Percentiles rank a stretch among this genome's conserved stretches.
phyloP scores from a whole-genome alignment of 129 eudicot genomes.

The Lactuca sativa region DNA sequence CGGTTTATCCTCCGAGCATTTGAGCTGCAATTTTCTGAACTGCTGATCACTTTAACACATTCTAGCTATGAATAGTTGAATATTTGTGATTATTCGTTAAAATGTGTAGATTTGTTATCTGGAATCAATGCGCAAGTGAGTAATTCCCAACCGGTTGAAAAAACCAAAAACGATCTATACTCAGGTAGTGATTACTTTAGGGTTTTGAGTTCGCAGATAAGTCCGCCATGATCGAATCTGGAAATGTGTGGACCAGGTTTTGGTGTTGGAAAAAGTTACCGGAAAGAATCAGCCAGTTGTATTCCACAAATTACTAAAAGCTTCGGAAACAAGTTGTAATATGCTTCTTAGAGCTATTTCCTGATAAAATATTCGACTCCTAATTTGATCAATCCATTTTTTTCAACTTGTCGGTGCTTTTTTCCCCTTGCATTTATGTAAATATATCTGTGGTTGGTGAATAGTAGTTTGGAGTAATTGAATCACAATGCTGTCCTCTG shows the following conservation, averaged over 20 bases:
- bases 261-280: slow-evolving; percentile 18
- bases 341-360: not conserved
- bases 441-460: slow-evolving; percentile 30
- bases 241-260: slow-evolving; percentile 16
- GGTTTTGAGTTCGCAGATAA: slow-evolving; percentile 16
- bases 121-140: slow-evolving; percentile 17
- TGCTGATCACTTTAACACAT: slow-evolving; percentile 8
- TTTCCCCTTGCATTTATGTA: slow-evolving; percentile 13
- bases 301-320: slow-evolving; percentile 11
- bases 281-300: slow-evolving; percentile 17
- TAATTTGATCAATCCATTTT: not conserved
- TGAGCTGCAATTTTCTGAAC: slow-evolving; percentile 5
- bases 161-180: slow-evolving; percentile 1
- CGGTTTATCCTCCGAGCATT: slow-evolving; percentile 6
- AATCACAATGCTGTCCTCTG: slow-evolving; percentile 9
- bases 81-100: not conserved
- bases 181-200: slow-evolving; percentile 15
- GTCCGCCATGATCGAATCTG: slow-evolving; percentile 16
- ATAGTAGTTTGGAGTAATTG: slow-evolving; percentile 26
- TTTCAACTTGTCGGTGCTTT: not conserved
- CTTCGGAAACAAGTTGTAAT: slow-evolving; percentile 1
- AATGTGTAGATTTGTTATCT: slow-evolving; percentile 9
- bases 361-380: not conserved
- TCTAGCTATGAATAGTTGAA: not conserved
- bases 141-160: slow-evolving; percentile 11